A percentile compares a stretch with the other conserved stretches of the same genome.
phyloP scores from a whole-genome alignment of 2,329 filamentous ascomycete genomes.

The Akanthomyces muscarius region DNA sequence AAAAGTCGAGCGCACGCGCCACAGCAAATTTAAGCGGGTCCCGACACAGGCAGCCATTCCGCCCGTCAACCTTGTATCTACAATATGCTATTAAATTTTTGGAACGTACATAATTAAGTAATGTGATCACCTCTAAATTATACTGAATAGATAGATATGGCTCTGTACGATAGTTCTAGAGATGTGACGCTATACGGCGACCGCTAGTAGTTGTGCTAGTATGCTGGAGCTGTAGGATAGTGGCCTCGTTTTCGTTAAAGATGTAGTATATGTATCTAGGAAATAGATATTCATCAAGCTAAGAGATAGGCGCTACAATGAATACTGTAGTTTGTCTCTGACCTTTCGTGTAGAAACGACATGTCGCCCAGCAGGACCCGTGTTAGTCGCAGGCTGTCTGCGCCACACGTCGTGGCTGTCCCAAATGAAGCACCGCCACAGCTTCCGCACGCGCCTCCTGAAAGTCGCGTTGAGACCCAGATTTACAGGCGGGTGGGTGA shows the following conservation, averaged over 20 bases:
- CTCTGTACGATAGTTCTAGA: no score
- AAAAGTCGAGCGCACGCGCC: conserved; percentile 12
- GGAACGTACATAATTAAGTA: background rate
- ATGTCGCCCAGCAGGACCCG: no score
- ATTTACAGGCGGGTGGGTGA: background rate
- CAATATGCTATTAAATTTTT: no score
- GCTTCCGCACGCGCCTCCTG: conserved; percentile 17
- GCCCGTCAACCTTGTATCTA: background rate
- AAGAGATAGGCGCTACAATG: no score
- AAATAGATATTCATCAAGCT: background rate
- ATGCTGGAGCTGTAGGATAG: no score
- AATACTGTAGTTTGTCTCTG: no score
- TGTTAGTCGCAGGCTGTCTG: background rate
- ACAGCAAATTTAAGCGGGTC: conserved; percentile 3
- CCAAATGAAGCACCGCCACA: conserved; percentile 10
- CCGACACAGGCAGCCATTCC: background rate
- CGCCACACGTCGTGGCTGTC: background rate
- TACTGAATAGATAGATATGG: background rate
- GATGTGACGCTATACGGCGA: no score
- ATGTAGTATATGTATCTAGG: no score
- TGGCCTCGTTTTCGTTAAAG: no score
- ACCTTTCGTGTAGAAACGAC: no score
- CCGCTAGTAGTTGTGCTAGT: no score
- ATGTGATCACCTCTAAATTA: background rate
- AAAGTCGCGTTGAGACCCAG: conserved; percentile 16